Base-by-base conservation (phyloP, 331 rosid genomes). In the Rosa hybrid region DNA sequence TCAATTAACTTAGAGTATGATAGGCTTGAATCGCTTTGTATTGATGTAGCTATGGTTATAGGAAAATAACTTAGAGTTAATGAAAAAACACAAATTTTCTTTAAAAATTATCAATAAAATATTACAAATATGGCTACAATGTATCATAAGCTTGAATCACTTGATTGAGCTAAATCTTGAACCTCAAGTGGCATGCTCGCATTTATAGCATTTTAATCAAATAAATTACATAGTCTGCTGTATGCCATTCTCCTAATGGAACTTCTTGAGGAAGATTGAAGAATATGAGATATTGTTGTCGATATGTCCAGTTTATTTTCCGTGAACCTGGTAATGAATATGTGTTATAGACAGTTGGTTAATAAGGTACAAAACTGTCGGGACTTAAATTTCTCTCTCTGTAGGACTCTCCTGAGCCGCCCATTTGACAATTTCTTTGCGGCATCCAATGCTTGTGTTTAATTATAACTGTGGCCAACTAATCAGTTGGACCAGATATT, bases 251-350 rank as follows among this genome's bases (percentile, higher is more conserved):
- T n/a, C 65, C 65, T 59, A 8, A 27, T 25, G 39, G 39, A 60
- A 23, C 17, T 60, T 8, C 7, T 21, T 11, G 1, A 63, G 41
- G 41, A 27, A 63, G 68, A 12, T 5, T 63, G 41, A 63, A 63
- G 68, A 63, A 63, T 63, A 25, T 27, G 41, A 59, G 30, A 57
- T 59, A 59, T 59, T 59, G 41, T 27, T 63, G 68, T 63, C 68
- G 42, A 63, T 27, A 63, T 63, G 68, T 63, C 8, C 10, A 4
- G 38, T 11, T 63, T 27, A 21, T 63, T 25, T 23, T 63, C 20
- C 68, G 42, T 63, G 68, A 63, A 63, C 68, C 64, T 27, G 18
- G 20, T 25, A 12, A n/a, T 7, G 14, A 59, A 9, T 60, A 3
- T 5, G 18, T 63, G 41, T 20, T 56, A 38, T 20, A 7, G 53